Base-by-base conservation (phyloP, 306 rosid species). In the Vigna unguiculata region DNA sequence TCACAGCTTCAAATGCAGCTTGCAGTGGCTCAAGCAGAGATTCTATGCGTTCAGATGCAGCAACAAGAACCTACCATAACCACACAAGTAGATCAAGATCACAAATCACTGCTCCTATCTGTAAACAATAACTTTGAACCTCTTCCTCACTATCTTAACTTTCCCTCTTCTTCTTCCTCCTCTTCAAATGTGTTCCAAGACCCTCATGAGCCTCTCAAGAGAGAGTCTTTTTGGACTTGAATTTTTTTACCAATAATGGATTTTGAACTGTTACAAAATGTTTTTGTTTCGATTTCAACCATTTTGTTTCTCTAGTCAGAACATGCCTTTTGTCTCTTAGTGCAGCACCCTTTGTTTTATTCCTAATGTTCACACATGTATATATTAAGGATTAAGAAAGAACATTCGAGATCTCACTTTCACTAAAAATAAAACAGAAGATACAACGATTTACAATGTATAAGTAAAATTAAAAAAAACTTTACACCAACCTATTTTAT, bases 1-100 rank as follows among this genome's bases (percentile, higher is more conserved):
- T 83, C 95, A 14, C 89, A 90, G 58, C 78, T 92, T 40, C 86
- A 90, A 90, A 90, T 85, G 89, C 97, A 92, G 55, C 90, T 92
- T 8, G 88, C 93, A 19, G 75, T 86, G 74, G 91, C 93, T 67
- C 93, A 91, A 53, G 83, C 93, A 11, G 93, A 91, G 89, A 82
- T 90, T 7, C 90, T 92, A 0, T 83, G 93, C 87, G 54, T 90
- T 71, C 95, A 90, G 81, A 92, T 84, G 95, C 93, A 88, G 32
- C 69, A 34, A 36, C 93, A 83, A 70, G 91, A 88, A 28, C 82
- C 86, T 14, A 57, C 79, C 19, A 28, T 70, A 63, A 74, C 69
- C 21, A 19, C 71, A 32, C 59, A 65, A 15, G 5, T 40, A 38
- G 85, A 88, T n/a, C 87, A 84, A 75, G 81, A 83, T 67, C 75